phyloP scores from a whole-genome alignment of 495 filamentous ascomycete species.

The Aspergillus campestris region DNA sequence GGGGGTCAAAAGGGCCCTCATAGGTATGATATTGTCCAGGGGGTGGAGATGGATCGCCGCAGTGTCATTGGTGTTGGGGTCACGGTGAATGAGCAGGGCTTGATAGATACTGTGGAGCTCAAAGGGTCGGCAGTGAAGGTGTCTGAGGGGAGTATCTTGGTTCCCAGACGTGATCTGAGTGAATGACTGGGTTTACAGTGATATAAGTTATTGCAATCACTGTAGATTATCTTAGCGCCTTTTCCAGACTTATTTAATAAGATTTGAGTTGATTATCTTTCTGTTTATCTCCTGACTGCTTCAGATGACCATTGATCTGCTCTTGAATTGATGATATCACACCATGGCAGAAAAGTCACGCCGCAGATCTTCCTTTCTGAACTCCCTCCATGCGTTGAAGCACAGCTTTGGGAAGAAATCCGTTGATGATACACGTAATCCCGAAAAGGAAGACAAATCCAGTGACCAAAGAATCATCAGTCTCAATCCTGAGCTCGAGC shows the following conservation, averaged over 20 bases:
- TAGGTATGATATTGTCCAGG: constrained; percentile 55
- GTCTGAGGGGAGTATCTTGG: constrained; percentile 40
- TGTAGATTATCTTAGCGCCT: too few species aligned
- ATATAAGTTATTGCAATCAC: too few species aligned
- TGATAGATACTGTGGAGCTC: constrained; percentile 42
- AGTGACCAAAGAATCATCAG: too few species aligned
- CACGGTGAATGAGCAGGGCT: constrained; percentile 19
- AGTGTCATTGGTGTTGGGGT: constrained; percentile 51
- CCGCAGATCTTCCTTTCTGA: not conserved
- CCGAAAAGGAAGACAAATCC: not conserved
- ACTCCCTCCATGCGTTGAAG: constrained; percentile 1
- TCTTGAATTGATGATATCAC: too few species aligned
- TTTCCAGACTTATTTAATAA: too few species aligned
- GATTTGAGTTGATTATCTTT: not conserved
- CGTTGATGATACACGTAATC: too few species aligned
- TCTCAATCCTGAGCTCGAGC: too few species aligned
- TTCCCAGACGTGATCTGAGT: not conserved
- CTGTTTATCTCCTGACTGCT: not conserved
- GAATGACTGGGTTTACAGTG: too few species aligned
- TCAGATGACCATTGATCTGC: too few species aligned
- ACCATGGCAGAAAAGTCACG: constrained; percentile 3
- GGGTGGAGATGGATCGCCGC: constrained; percentile 67
- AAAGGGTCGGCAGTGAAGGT: constrained; percentile 51
- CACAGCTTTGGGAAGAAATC: not conserved
- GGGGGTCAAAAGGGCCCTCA: constrained; percentile 19